Conservation (phyloP, 2,329 filamentous ascomycete species). For the Coniochaeta pulveracea region DNA sequence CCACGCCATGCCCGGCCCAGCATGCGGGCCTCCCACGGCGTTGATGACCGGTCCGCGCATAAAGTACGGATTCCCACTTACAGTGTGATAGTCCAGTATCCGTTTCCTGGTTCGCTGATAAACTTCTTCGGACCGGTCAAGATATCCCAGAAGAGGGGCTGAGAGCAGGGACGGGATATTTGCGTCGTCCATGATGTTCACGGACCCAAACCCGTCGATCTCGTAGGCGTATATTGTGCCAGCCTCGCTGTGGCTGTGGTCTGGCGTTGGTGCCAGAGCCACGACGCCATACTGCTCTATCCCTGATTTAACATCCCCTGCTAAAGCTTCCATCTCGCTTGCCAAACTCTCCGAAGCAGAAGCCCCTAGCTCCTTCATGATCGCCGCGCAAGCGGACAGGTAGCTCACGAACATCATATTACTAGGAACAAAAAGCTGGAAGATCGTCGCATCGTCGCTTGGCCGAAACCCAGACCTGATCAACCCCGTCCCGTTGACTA, state of each 20-base stretch:
- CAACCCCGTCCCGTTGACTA: slow-evolving; percentile 68
- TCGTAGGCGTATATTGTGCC: slow-evolving; percentile 56
- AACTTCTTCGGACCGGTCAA: slow-evolving; percentile 43
- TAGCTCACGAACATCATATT: slow-evolving; percentile 75
- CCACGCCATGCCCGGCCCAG: slow-evolving; percentile 63
- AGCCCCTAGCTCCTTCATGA: slow-evolving; percentile 29
- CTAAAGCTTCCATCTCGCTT: slow-evolving; percentile 43
- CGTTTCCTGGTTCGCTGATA: slow-evolving; percentile 68
- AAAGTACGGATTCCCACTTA: slow-evolving; percentile 61
- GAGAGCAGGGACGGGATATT: slow-evolving; percentile 53
- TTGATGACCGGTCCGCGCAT: slow-evolving; percentile 40
- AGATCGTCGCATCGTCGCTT: slow-evolving; percentile 76
- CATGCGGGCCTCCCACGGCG: slow-evolving; percentile 39
- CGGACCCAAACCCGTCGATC: slow-evolving; percentile 57
- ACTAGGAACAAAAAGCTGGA: slow-evolving; percentile 78
- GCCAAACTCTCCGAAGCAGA: slow-evolving; percentile 33
- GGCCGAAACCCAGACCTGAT: slow-evolving; percentile 83
- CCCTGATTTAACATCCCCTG: slow-evolving; percentile 31
- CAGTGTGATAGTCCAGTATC: slow-evolving; percentile 37
- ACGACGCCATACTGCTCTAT: slow-evolving; percentile 36
- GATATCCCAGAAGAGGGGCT: slow-evolving; percentile 49
- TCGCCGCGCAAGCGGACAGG: slow-evolving; percentile 35
- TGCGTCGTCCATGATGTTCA: slow-evolving; percentile 53
- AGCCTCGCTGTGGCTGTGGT: neutral
- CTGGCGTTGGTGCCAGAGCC: slow-evolving; percentile 4